Base-by-base conservation (phyloP, 768 basidiomycete genomes). In the Russula sp. region DNA sequence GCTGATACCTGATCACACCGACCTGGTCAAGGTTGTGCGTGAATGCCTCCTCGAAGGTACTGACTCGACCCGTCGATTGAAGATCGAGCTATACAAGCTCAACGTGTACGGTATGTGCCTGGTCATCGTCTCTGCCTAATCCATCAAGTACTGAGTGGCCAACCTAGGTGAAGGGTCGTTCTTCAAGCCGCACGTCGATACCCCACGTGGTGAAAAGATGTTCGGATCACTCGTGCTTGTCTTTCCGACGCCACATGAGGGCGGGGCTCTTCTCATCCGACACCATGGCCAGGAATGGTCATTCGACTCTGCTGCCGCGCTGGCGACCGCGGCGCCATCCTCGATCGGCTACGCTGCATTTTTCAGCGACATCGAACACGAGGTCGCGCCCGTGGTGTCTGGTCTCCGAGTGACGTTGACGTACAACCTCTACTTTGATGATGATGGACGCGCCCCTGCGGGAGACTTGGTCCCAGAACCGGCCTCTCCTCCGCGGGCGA, bases 151-250 rank as follows among this genome's bases (percentile, higher is more conserved):
- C n/a, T n/a, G n/a, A n/a, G n/a, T n/a, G n/a, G n/a, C 10, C 1
- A 2, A 16, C 1, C 16, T 53, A 79, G 78, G 73, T 0, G 66
- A 74, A 49, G 80, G 72, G 10, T 74, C 75, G 0, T 81, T 79
- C 66, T 83, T 82, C 73, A 80, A 80, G 64, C 43, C 77, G 1
- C 81, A 81, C 65, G 73, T 76, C 45, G 82, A 82, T 60, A 81
- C 81, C 0, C 79, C 78, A 6, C 75, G 76, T 8, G 66, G 70
- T 7, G 70, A 72, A 13, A 64, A 66, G 35, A 81, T 82, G 76
- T 77, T 84, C 42, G 81, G 78, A 1, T 82, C 82, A 1, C 74
- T 85, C 9, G 76, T 83, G 1, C 64, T 83, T 39, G 74, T 79
- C 20, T 74, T 81, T 53, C 81, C 81, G 7, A 77, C 77, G 0